Evolutionary conservation across 495 filamentous ascomycete species (phyloP), one percentile per base, ranked within the genome.

Genomic region (Aspergillus egyptiacus): DNA sequence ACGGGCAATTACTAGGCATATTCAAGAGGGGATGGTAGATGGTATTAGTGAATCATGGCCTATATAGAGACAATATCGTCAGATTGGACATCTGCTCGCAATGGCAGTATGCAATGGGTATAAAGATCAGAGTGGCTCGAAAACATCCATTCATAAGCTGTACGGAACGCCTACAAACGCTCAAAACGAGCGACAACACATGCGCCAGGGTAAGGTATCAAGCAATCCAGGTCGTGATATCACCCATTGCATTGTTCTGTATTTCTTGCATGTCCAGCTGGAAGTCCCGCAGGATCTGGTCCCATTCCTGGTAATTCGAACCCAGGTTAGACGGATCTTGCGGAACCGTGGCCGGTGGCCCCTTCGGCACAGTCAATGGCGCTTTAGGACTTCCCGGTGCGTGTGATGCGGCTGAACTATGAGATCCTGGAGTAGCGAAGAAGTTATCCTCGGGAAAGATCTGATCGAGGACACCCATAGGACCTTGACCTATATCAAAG

Each of bases 241-340:
- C 62, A 19, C 54, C 61, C 35, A 60, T 61, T 3, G 54, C 43
- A 1, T 52, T 52, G 3, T 13, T 41, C 3, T 50, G 55, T 0
- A 60, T 58, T 17, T 68, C 63, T 14, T 67, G 63, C 34, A 73
- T 38, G 28, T 73, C 69, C 54, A 64, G 63, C 36, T 77, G 67
- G 47, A 74, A 77, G 24, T 77, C 72, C 4, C 69, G 69, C 67
- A 76, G 71, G 23, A 76, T 73, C 20, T 71, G 64, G 37, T 75
- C 72, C 69, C 74, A 75, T 20, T 74, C 68, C 22, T 71, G 67
- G 70, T 72, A 71, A 35, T 58, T 63, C 19, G 69, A 52, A 6
- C 54, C 53, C 7, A 50, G 33, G 2, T 39, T 55, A 18, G 53
- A 47, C 3, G 36, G 24, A 10, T 34, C 47, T 27, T 39, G 32